Evolutionary conservation across 306 rosid genomes (phyloP).

Genomic region (Fagus crenata): DNA sequence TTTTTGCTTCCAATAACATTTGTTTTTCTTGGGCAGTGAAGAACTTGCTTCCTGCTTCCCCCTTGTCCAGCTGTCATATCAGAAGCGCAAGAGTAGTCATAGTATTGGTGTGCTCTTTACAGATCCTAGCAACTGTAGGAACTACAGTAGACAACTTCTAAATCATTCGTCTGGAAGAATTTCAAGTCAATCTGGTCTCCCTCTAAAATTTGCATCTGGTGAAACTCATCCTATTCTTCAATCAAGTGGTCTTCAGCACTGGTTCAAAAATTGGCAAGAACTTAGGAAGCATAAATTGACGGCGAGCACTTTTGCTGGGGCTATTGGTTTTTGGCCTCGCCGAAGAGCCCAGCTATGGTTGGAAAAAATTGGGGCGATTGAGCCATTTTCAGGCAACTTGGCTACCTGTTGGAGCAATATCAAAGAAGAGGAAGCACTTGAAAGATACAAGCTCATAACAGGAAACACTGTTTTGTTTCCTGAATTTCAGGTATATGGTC

Average conservation of each 20-base stretch:
- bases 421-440: slow-evolving; percentile 88
- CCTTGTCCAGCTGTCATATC: slow-evolving; percentile 24
- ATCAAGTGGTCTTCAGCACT: slow-evolving; percentile 62
- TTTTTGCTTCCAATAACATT: slow-evolving; percentile 19
- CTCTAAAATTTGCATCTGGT: slow-evolving; percentile 36
- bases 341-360: slow-evolving; percentile 73
- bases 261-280: slow-evolving; percentile 85
- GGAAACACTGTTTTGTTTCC: slow-evolving; percentile 73
- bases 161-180: slow-evolving; percentile 21
- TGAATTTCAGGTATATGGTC: slow-evolving; percentile 65
- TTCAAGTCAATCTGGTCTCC: slow-evolving; percentile 4
- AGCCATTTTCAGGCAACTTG: slow-evolving; percentile 72
- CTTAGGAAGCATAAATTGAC: slow-evolving; percentile 64
- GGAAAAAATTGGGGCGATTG: slow-evolving; percentile 75
- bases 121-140: slow-evolving; percentile 35
- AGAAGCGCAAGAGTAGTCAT: slow-evolving; percentile 27
- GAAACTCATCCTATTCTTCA: slow-evolving; percentile 41
- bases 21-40: slow-evolving; percentile 42
- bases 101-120: slow-evolving; percentile 31
- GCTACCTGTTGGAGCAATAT: slow-evolving; percentile 85
- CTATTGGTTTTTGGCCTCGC: slow-evolving; percentile 68
- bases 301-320: slow-evolving; percentile 80
- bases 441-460: slow-evolving; percentile 74
- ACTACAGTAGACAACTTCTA: slow-evolving; percentile 24
- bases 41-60: slow-evolving; percentile 38